Base-by-base conservation (phyloP, 768 basidiomycete genomes). In the Sarcomyxa edulis region DNA sequence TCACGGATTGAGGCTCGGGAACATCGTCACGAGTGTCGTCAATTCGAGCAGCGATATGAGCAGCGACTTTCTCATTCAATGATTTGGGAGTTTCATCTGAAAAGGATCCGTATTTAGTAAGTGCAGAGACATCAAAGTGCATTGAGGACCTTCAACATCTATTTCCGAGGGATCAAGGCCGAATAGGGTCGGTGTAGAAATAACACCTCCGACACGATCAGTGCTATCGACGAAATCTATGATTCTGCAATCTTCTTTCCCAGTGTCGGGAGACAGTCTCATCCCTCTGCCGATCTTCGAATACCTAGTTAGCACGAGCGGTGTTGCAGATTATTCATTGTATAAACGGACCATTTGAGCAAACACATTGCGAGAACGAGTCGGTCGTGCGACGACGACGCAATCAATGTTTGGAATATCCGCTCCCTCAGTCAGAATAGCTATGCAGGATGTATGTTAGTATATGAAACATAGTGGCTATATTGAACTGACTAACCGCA, bases 391-490 rank as follows among this genome's bases (percentile, higher is more conserved):
- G 14, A 97, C 65, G 23, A 97, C 57, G 7, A 97, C 74, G 45
- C 93, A 96, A 51, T 98, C 94, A 39, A 96, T 85, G 43, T 88
- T 89, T 2, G 94, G 94, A 36, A 97, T 90, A 64, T 98, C 94
- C 14, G 92, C 79, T 3, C 93, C 93, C 65, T 96, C 93, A 1
- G 92, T 95, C 46, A 96, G 66, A 33, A 96, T 85, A 15, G 90
- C 90, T 84, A 35, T 28, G 10, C 21, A 15, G 7, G 18, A 35
- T 12, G n/a, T 21, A 8, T 4, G n/a, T 15, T 21, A 11, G n/a
- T 11, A 11, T 25, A 14, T 19, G 3, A 11, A 20, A 22, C 7
- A 23, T 31, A 21, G 9, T 37, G 19, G n/a, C 23, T 15, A 25
- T 24, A 28, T 22, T 8, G n/a, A 8, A n/a, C n/a, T 15, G 15